Evolutionary conservation across 345 rosid species (phyloP).

Genomic region (Crucihimalaya himalaica): DNA sequence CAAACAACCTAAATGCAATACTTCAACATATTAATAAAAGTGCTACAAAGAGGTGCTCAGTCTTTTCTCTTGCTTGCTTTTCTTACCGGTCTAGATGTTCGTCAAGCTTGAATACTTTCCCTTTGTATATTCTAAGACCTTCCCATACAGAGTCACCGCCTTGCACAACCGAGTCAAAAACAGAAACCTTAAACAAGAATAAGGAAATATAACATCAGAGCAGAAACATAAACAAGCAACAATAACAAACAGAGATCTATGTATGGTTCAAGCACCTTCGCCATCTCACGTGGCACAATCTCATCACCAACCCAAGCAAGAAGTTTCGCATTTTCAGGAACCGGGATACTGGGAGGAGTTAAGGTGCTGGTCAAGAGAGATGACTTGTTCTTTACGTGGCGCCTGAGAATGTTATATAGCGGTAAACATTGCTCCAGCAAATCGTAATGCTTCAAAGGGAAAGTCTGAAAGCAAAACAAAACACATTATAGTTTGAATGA

Average conservation of each 20-base stretch:
- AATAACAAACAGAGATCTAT: not conserved
- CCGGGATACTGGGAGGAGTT: conserved; percentile 71
- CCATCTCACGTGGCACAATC: conserved; percentile 81
- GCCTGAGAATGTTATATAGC: conserved; percentile 72
- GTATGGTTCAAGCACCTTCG: conserved; percentile 58
- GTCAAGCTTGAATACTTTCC: conserved; percentile 82
- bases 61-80: not conserved
- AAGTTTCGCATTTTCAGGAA: conserved; percentile 75
- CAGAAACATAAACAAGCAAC: conserved; percentile 1
- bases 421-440: conserved; percentile 84
- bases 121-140: conserved; percentile 71
- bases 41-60: not conserved
- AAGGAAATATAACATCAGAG: not conserved
- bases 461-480: conserved; percentile 52
- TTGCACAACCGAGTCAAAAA: conserved; percentile 86
- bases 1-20: conserved; percentile 60
- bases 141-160: conserved; percentile 94
- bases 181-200: conserved; percentile 64
- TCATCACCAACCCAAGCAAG: conserved; percentile 94
- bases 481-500: conserved; percentile 4
- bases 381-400: conserved; percentile 50
- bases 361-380: conserved; percentile 51
- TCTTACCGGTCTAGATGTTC: conserved; percentile 83
- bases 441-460: conserved; percentile 62
- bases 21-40: conserved; percentile 6